Conservation (phyloP, 768 basidiomycete genomes). For the Boletus reticuloceps region DNA sequence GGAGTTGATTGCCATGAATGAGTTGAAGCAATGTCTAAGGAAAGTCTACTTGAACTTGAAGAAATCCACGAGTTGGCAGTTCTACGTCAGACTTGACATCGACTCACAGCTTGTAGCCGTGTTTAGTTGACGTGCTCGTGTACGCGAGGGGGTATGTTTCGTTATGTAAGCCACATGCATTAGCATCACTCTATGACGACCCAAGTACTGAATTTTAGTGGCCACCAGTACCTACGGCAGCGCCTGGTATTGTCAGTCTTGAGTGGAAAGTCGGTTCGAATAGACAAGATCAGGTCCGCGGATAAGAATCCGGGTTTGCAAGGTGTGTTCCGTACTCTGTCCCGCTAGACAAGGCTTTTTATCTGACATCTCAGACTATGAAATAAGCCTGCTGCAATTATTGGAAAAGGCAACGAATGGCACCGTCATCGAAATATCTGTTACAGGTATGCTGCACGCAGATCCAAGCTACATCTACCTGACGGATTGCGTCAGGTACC, state of each 20-base stretch:
- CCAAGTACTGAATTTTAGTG: conserved; percentile 59
- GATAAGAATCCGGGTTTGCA: conserved; percentile 95
- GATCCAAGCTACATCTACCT: neutral
- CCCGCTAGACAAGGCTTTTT: neutral
- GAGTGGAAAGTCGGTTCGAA: conserved; percentile 79
- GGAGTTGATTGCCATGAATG: conserved; percentile 24
- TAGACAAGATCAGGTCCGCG: conserved; percentile 84
- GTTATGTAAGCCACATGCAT: conserved; percentile 26
- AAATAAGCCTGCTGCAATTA: conserved; percentile 84
- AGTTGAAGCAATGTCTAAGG: conserved; percentile 9
- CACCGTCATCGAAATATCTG: conserved; percentile 91
- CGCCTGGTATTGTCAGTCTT: conserved; percentile 88
- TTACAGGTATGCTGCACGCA: conserved; percentile 65
- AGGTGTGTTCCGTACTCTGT: conserved; percentile 45
- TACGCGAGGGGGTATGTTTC: neutral
- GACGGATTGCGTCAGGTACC: conserved; percentile 59
- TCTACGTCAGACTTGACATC: no score
- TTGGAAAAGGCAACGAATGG: conserved; percentile 94
- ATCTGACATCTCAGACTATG: conserved; percentile 61
- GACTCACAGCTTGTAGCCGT: no score
- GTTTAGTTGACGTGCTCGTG: no score
- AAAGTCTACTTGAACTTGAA: conserved; percentile 10
- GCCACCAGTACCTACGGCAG: conserved; percentile 80
- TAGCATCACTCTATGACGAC: conserved; percentile 11
- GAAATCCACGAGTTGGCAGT: neutral